Evolutionary conservation across 1,139 yeast genomes (phyloP).

Genomic region (Protomyces inouyei): DNA sequence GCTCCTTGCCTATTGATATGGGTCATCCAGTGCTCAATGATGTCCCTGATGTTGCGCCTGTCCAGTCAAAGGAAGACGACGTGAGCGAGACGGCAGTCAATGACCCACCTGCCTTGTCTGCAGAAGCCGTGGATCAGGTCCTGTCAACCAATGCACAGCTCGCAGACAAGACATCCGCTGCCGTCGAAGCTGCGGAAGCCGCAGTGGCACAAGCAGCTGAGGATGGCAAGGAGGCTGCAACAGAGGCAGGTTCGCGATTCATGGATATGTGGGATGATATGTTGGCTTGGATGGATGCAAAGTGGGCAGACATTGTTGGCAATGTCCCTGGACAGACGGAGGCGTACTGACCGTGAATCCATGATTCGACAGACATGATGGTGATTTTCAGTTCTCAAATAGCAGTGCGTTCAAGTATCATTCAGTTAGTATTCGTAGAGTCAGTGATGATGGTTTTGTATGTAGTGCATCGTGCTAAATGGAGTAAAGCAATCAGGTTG

Average conservation of each 20-base stretch:
- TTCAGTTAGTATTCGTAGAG: neutral
- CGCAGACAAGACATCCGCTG: conserved; percentile 4
- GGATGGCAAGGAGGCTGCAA: conserved; percentile 1
- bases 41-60: neutral
- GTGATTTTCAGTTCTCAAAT: neutral
- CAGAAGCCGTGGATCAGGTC: conserved; percentile 22
- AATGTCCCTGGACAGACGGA: neutral
- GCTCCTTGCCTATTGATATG: conserved; percentile 4
- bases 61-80: neutral
- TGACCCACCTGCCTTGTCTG: conserved; percentile 15
- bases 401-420: neutral
- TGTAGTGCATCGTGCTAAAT: neutral
- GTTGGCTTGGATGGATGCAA: conserved; percentile 17
- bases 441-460: neutral
- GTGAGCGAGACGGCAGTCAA: neutral
- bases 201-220: conserved; percentile 9
- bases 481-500: neutral
- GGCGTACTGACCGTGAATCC: neutral
- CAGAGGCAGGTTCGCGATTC: neutral
- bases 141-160: conserved; percentile 2
- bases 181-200: neutral
- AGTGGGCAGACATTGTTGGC: conserved; percentile 15
- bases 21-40: neutral
- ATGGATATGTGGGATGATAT: neutral
- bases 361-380: neutral